A percentile compares a stretch with the other conserved stretches of the same genome.
These are phyloP conservation scores for Exophiala sp. DNA, from an alignment of 2,329 filamentous ascomycete species.

Conservation along the genomic window DNA sequence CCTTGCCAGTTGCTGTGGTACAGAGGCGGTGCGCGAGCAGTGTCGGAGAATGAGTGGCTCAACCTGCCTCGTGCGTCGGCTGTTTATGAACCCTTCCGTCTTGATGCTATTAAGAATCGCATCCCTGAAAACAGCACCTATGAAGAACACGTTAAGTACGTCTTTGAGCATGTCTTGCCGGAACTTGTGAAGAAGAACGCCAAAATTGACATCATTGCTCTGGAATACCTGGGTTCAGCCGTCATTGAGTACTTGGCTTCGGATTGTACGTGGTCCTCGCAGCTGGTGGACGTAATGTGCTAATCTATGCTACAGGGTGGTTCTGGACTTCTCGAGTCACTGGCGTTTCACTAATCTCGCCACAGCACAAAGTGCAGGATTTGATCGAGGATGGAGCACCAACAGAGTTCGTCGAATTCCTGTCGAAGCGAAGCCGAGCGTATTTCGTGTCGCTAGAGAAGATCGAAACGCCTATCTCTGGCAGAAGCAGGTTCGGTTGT, in stretches of 20 bases:
- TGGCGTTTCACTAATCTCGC: conserved; percentile 39
- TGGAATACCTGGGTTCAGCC: conserved; percentile 63
- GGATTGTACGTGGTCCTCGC: conserved; percentile 44
- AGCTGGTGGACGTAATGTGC: background rate
- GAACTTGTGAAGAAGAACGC: conserved; percentile 47
- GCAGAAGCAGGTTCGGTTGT: conserved; percentile 57
- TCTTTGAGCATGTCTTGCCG: conserved; percentile 63
- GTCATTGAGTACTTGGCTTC: conserved; percentile 58
- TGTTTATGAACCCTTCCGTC: conserved; percentile 54
- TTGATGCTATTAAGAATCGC: conserved; percentile 56
- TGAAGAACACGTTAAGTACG: conserved; percentile 60
- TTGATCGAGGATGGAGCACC: conserved; percentile 28
- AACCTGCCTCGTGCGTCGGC: conserved; percentile 61
- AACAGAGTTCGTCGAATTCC: conserved; percentile 32
- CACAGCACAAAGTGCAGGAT: conserved; percentile 33
- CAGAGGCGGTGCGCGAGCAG: conserved; percentile 56
- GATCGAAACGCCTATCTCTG: conserved; percentile 52
- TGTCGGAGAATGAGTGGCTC: conserved; percentile 58
- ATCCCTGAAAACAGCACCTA: conserved; percentile 59
- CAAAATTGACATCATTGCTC: conserved; percentile 65
- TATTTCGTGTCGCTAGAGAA: conserved; percentile 57
- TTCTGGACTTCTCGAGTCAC: conserved; percentile 39
- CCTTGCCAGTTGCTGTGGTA: conserved; percentile 75
- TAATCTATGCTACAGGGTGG: conserved; percentile 32
- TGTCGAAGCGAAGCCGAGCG: conserved; percentile 56